Evolutionary conservation across 2,329 filamentous ascomycete species (phyloP).

Genomic region (Leptodontidium sp.): DNA sequence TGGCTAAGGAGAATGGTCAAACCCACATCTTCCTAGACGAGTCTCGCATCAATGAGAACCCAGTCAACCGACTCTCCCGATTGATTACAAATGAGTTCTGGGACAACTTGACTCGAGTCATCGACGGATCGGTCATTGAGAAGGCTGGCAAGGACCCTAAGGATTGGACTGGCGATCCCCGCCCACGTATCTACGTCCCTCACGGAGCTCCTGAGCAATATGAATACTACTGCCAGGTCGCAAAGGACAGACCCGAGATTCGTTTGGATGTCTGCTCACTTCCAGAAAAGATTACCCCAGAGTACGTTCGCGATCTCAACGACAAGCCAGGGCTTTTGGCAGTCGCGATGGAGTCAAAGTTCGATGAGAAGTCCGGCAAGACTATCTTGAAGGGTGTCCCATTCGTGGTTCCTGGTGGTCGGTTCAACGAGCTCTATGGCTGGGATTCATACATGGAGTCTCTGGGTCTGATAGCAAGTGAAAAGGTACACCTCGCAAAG

Average conservation of each 20-base stretch:
- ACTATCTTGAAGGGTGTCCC: constrained; percentile 80
- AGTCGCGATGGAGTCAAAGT: constrained; percentile 83
- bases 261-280: constrained; percentile 87
- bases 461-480: constrained; percentile 84
- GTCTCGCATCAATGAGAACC: constrained; percentile 91
- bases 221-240: constrained; percentile 86
- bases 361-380: constrained; percentile 72
- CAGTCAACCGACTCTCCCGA: constrained; percentile 84
- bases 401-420: constrained; percentile 95
- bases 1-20: constrained; percentile 89
- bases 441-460: constrained; percentile 99
- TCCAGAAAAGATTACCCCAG: constrained; percentile 78
- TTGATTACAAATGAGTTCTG: constrained; percentile 92
- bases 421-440: constrained; percentile 98
- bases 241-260: constrained; percentile 80
- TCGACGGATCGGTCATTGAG: constrained; percentile 88
- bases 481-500: constrained; percentile 87
- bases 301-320: constrained; percentile 85
- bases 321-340: constrained; percentile 88
- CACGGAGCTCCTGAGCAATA: constrained; percentile 84
- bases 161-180: constrained; percentile 90
- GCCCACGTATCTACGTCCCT: constrained; percentile 92
- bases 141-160: constrained; percentile 90
- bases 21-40: constrained; percentile 93
- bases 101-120: constrained; percentile 87